Conservation (phyloP, 139 green algal genomes). For the Closterium sp. region DNA sequence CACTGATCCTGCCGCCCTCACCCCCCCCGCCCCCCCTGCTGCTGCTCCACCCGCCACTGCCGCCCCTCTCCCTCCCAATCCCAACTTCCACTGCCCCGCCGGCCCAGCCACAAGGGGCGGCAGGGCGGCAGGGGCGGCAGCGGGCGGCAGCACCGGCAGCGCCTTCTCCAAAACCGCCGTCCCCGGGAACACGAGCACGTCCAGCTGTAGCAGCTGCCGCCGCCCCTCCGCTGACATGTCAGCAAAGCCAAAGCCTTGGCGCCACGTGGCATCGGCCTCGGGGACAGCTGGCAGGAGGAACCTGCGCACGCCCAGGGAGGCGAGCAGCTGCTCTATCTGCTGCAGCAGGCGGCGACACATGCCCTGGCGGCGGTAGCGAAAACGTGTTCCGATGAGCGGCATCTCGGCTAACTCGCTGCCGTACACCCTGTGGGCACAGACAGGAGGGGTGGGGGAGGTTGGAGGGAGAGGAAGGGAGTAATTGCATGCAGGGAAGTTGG, state of each 20-base stretch:
- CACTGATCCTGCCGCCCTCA: not conserved
- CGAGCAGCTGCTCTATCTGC: slow-evolving; percentile 44
- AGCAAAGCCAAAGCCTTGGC: slow-evolving; percentile 41
- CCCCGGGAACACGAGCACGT: slow-evolving; percentile 50
- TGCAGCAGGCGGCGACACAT: slow-evolving; percentile 45
- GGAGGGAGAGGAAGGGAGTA: too few species aligned
- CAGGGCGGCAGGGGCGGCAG: not conserved
- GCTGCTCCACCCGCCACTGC: not conserved
- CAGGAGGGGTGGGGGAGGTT: not conserved
- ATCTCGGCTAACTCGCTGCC: slow-evolving; percentile 49
- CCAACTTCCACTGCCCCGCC: not conserved
- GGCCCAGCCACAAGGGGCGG: not conserved
- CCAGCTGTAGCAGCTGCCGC: slow-evolving; percentile 23
- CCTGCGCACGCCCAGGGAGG: slow-evolving; percentile 42
- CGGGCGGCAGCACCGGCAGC: not conserved
- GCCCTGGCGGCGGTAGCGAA: slow-evolving; percentile 50
- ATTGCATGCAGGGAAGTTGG: too few species aligned
- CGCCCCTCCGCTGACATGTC: slow-evolving; percentile 17
- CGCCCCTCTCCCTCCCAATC: not conserved
- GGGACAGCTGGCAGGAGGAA: slow-evolving; percentile 54
- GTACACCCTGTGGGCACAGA: slow-evolving; percentile 48
- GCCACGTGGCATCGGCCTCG: slow-evolving; percentile 37
- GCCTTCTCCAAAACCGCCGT: slow-evolving; percentile 46
- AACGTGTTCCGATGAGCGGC: slow-evolving; percentile 54
- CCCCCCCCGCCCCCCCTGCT: not conserved